These are phyloP conservation scores for Piloderma croceum DNA, from an alignment of 768 basidiomycete genomes.

Conservation along the genomic window DNA sequence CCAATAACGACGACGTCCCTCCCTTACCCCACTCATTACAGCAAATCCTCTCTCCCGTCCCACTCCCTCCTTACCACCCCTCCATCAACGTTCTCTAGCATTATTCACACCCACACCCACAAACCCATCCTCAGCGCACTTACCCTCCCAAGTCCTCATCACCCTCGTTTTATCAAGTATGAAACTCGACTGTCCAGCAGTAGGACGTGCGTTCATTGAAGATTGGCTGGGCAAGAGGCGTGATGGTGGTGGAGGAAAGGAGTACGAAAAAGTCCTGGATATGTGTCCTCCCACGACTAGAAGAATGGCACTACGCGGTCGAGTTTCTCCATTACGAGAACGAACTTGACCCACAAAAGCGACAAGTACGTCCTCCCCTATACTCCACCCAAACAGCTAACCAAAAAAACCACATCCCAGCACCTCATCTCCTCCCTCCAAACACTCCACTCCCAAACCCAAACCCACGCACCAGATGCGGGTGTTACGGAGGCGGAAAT, in stretches of 20 bases:
- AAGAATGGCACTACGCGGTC: slow-evolving; percentile 74
- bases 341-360: slow-evolving; percentile 46
- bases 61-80: slow-evolving; percentile 49
- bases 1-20: slow-evolving; percentile 34
- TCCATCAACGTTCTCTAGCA: slow-evolving; percentile 58
- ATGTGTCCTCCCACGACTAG: slow-evolving; percentile 62
- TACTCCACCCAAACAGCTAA: slow-evolving; percentile 20
- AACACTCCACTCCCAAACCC: slow-evolving; percentile 16
- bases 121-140: slow-evolving; percentile 44
- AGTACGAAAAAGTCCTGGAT: slow-evolving; percentile 71
- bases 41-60: slow-evolving; percentile 50
- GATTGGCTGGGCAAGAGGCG: slow-evolving; percentile 69
- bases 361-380: too few relatives aligned
- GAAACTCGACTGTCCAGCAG: slow-evolving; percentile 55
- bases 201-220: slow-evolving; percentile 64
- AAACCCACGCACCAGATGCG: slow-evolving; percentile 26
- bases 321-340: slow-evolving; percentile 73
- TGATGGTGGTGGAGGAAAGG: slow-evolving; percentile 40
- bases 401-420: slow-evolving; percentile 38
- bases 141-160: slow-evolving; percentile 65
- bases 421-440: slow-evolving; percentile 28
- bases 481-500: too few relatives aligned
- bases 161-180: slow-evolving; percentile 68
- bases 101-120: slow-evolving; percentile 57
- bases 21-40: slow-evolving; percentile 48